Percentiles rank a stretch among this genome's conserved stretches.
Evolutionary conservation across 306 rosid species (phyloP).

Genomic region (Astragalus glycyphyllos): DNA sequence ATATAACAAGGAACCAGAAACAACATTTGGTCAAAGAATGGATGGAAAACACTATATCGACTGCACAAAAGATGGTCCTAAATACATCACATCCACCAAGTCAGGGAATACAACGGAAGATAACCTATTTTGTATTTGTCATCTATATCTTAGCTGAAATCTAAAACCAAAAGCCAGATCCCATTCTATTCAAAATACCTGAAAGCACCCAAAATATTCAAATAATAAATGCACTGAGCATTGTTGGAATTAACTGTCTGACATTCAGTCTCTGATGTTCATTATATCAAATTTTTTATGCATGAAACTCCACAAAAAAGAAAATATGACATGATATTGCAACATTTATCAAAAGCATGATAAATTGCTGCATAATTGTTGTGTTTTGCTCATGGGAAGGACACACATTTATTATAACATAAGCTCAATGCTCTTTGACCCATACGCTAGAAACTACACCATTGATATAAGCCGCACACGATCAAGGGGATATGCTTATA

Average conservation of each 20-base stretch:
- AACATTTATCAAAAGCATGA: background rate
- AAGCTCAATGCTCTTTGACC: background rate
- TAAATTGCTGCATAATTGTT: constrained; percentile 1
- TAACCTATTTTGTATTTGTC: background rate
- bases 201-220: background rate
- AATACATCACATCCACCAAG: background rate
- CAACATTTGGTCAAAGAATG: background rate
- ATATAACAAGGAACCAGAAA: background rate
- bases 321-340: constrained; percentile 1
- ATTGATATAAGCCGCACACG: background rate
- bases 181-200: background rate
- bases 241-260: background rate
- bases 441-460: constrained; percentile 5
- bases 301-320: background rate
- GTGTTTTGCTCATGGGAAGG: background rate
- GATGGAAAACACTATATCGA: background rate
- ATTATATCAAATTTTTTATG: background rate
- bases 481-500: background rate
- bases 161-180: constrained; percentile 13
- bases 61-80: background rate
- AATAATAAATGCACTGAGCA: background rate
- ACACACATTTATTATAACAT: background rate
- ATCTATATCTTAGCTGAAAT: background rate
- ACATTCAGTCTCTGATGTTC: background rate
- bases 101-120: background rate